Evolutionary conservation across 2,329 filamentous ascomycete species (phyloP), one percentile per base, ranked within the genome.

Genomic region (Magnaporthiopsis poae): DNA sequence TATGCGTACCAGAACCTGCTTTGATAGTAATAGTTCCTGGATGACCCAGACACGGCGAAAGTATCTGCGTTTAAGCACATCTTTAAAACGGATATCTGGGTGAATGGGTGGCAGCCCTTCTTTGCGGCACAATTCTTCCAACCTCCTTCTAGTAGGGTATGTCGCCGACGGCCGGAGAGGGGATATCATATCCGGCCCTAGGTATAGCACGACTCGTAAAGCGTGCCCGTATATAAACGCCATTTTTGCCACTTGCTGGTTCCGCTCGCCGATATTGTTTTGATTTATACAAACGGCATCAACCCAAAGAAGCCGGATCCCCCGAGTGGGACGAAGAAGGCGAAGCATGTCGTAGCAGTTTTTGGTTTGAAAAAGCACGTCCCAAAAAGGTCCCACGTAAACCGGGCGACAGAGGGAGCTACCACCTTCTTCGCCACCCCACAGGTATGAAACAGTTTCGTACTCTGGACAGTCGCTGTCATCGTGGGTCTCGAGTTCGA

Each of bases 331-430:
- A 1, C 70, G 68, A 1, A 73, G 39, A 29, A 63, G 66, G 3
- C 21, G 25, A 0, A 76, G 71, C 69, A 75, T 70, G 0, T 68
- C 67, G 61, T 64, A 68, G 66, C 74, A 75, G 60, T 75, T 76
- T 4, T 67, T 69, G 0, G 72, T 75, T 36, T 73, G 72, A 1
- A 74, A 65, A 0, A 72, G 39, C 0, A 75, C 66, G 52, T 75
- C 73, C 71, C 73, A 75, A 35, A 69, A 73, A 0, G 61, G 59
- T 0, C 72, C 73, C 31, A 73, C 27, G 59, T 67, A 75, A 11
- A 74, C 66, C 21, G 72, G 73, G 3, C 39, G 35, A 29, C 68
- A 69, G 0, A 59, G 69, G 0, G 68, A 61, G n/a, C 39, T 70
- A 60, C 75, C 72, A 3, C 61, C 69, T 12, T 71, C 67, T 62